Base-by-base conservation (phyloP, 2,329 filamentous ascomycete genomes). In the Colletotrichum lentis region DNA sequence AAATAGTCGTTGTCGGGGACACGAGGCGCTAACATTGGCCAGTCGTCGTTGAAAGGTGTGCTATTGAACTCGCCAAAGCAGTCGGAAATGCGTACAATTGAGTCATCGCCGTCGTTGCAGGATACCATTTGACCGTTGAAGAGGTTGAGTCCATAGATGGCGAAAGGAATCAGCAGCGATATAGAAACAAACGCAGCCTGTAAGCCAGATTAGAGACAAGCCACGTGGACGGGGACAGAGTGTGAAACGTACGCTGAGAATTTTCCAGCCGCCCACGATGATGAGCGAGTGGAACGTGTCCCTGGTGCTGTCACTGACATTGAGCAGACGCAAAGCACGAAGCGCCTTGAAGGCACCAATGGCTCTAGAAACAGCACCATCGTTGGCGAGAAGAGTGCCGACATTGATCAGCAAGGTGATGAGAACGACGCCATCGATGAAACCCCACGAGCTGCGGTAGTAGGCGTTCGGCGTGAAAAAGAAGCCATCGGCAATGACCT, bases 391-490 rank as follows among this genome's bases (percentile, higher is more conserved):
- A 1, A 95, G 88, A 0, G 94, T 96, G 54, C 90, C 83, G 57
- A 99, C 93, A 74, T 97, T 98, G 76, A 97, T 91, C 95, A 96
- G 98, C 10, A 99, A 86, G 0, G 96, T 98, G 64, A 97, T 82
- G 60, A 99, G 83, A 72, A 99, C 96, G 52, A 98, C 80, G 0
- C 91, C 93, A 76, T 99, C 96, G 71, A 99, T 97, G 70, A 97
- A 90, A 7, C 96, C 96, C 96, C 96, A 99, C 0, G 94, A 95
- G 75, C 95, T 95, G 73, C 96, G 90, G 77, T 97, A 93, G 76
- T 97, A 99, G 3, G 96, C 96, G 79, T 99, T 97, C 0, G 96
- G 96, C 0, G 96, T 97, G 88, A 93, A 98, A 77, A 97, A 91
- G 73, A 97, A 91, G 8, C 96, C 96, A 80, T 99, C 96, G 0